phyloP scores from a whole-genome alignment of 2,329 filamentous ascomycete genomes.

The Ceratocystis diversiconidia region DNA sequence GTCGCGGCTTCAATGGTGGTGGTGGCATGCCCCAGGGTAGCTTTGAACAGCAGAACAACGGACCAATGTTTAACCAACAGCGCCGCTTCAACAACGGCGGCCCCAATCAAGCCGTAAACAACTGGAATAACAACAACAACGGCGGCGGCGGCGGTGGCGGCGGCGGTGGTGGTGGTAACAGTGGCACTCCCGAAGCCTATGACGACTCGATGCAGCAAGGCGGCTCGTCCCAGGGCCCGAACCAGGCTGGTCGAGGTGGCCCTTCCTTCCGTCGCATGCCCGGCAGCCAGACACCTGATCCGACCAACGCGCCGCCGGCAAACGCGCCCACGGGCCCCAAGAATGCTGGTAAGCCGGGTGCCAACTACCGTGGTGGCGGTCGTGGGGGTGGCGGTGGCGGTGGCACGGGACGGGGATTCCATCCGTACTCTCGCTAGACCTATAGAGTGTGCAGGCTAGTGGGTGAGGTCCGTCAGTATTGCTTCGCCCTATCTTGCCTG shows the following conservation, averaged over 20 bases:
- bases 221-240: constrained; percentile 35
- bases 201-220: constrained; percentile 22
- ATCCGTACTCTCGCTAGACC: constrained; percentile 48
- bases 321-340: constrained; percentile 83
- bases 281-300: constrained; percentile 29
- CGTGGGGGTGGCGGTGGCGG: constrained; percentile 26
- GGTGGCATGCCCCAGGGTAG: constrained; percentile 19
- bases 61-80: constrained; percentile 16
- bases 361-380: constrained; percentile 85
- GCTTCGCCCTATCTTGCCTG: background rate
- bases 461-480: background rate
- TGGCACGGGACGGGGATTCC: constrained; percentile 59
- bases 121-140: constrained; percentile 21
- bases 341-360: constrained; percentile 81
- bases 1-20: constrained; percentile 27
- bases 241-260: constrained; percentile 24
- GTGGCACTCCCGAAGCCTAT: constrained; percentile 19
- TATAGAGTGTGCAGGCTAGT: background rate
- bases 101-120: constrained; percentile 20
- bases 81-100: constrained; percentile 18
- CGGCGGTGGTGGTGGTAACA: constrained; percentile 22
- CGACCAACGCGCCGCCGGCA: constrained; percentile 35
- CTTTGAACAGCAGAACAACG: constrained; percentile 12
- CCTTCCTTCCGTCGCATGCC: constrained; percentile 22
- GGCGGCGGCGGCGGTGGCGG: constrained; percentile 20